Conservation (phyloP, 495 filamentous ascomycete genomes). For the Lindgomyces ingoldianus region DNA sequence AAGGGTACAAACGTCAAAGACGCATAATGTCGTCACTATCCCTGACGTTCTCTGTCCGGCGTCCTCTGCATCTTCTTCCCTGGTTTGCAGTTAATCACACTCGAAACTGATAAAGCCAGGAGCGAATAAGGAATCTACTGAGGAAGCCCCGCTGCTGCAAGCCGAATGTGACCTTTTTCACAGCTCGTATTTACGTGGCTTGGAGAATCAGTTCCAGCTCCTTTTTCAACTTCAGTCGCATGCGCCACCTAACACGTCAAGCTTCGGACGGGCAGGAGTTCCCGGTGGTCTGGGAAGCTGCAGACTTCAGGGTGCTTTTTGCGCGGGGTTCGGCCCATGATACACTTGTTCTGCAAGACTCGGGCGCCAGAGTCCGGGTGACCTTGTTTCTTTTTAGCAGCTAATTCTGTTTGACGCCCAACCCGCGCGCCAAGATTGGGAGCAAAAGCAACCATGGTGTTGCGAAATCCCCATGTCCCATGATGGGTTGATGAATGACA, state of each 20-base stretch:
- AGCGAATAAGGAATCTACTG: background rate
- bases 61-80: background rate
- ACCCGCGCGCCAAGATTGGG: slow-evolving; percentile 17
- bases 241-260: background rate
- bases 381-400: slow-evolving; percentile 8
- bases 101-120: background rate
- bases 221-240: too few species aligned
- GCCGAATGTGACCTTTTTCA: background rate
- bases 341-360: slow-evolving; percentile 1
- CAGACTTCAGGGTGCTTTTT: background rate
- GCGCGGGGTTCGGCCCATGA: background rate
- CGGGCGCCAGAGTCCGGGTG: background rate
- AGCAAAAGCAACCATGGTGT: slow-evolving; percentile 14
- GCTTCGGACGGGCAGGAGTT: background rate
- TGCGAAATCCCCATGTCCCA: background rate
- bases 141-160: background rate
- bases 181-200: background rate
- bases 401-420: slow-evolving; percentile 26
- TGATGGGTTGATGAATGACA: slow-evolving; percentile 6
- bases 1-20: background rate
- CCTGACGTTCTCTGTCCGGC: background rate
- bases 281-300: background rate
- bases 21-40: slow-evolving; percentile 22
- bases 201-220: too few species aligned
- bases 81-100: background rate